Evolutionary conservation across 805 yeast genomes (phyloP).

Genomic region (Monosporozyma servazzii): DNA sequence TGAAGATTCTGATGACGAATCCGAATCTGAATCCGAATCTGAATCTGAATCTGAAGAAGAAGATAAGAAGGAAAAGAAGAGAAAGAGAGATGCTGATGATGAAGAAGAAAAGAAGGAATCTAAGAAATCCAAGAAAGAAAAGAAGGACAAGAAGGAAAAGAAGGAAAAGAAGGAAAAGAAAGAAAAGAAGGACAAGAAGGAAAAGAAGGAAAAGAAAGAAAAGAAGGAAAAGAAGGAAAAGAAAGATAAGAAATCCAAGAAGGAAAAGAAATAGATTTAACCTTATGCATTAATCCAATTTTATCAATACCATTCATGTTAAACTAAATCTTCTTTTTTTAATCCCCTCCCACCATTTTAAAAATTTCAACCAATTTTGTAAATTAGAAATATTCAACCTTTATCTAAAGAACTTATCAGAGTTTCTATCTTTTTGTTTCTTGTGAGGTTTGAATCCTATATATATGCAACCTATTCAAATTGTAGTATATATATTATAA

Average conservation of each 20-base stretch:
- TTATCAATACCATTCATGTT: not conserved
- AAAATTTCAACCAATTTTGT: conserved; percentile 10
- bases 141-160: conserved; percentile 23
- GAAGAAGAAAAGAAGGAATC: conserved; percentile 25
- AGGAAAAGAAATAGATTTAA: conserved; percentile 23
- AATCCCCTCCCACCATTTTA: not conserved
- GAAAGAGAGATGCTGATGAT: conserved; percentile 28
- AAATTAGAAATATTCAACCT: conserved; percentile 12
- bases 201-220: conserved; percentile 27
- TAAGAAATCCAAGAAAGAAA: conserved; percentile 31
- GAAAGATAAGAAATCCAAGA: conserved; percentile 24
- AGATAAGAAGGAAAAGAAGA: conserved; percentile 29
- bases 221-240: conserved; percentile 5
- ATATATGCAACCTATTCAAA: not conserved
- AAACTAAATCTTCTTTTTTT: not conserved
- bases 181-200: conserved; percentile 31
- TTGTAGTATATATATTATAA: not conserved
- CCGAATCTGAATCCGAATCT: conserved; percentile 31
- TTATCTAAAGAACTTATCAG: not conserved
- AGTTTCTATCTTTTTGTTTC: not conserved
- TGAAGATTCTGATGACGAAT: conserved; percentile 32
- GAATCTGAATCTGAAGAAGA: conserved; percentile 17
- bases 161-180: conserved; percentile 27
- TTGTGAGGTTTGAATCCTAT: not conserved
- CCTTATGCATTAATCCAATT: not conserved